These are phyloP conservation scores for Nemania serpens DNA, from an alignment of 2,329 filamentous ascomycete genomes.

Conservation along the genomic window DNA sequence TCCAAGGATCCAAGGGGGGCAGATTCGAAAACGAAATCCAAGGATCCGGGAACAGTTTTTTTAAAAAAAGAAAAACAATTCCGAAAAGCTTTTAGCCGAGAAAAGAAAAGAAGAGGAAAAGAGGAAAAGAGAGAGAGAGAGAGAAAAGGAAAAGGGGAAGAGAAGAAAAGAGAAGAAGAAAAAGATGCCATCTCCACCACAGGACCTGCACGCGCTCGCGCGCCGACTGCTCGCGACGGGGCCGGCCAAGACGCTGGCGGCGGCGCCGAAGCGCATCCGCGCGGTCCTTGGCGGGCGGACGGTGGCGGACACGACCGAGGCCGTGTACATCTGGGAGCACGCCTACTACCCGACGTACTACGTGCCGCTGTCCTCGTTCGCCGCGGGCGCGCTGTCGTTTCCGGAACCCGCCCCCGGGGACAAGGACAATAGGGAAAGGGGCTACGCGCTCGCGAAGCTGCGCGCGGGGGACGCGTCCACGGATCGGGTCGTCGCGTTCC, in stretches of 20 bases:
- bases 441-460: constrained; percentile 32
- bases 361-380: constrained; percentile 36
- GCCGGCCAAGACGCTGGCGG: constrained; percentile 39
- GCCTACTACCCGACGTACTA: constrained; percentile 44
- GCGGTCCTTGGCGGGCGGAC: constrained; percentile 38
- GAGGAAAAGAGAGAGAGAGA: neutral
- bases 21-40: too few species aligned
- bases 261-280: constrained; percentile 41
- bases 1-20: too few species aligned
- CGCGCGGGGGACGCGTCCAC: constrained; percentile 24
- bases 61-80: too few species aligned
- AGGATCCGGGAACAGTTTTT: too few species aligned
- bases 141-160: neutral
- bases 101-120: neutral
- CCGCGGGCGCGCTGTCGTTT: constrained; percentile 14
- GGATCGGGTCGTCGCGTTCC: constrained; percentile 35
- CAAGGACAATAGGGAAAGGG: constrained; percentile 3
- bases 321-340: constrained; percentile 46
- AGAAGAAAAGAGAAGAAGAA: neutral
- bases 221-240: constrained; percentile 34
- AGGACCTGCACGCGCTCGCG: constrained; percentile 34
- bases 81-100: too few species aligned
- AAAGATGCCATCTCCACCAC: constrained; percentile 20
- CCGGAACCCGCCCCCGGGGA: neutral
- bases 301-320: constrained; percentile 42